Evolutionary conservation across 352 stramenopile species (phyloP).

Genomic region (Pythium diclinum): DNA sequence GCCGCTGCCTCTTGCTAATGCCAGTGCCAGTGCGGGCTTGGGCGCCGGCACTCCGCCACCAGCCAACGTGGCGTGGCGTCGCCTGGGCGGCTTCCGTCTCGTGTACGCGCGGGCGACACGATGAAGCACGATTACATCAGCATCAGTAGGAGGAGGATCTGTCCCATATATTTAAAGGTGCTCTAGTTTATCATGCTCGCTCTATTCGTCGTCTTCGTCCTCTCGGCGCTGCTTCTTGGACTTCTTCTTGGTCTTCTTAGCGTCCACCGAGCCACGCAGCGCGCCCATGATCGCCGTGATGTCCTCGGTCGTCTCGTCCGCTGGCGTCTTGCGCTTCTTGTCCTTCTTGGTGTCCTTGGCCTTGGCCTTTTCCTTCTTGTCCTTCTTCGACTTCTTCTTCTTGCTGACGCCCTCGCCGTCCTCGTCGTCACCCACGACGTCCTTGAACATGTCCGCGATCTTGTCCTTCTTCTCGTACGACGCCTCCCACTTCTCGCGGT

Average conservation of each 20-base stretch:
- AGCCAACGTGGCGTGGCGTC: slow-evolving; percentile 10
- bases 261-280: slow-evolving; percentile 29
- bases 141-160: not conserved
- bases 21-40: not conserved
- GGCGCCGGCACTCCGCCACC: not conserved
- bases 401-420: slow-evolving; percentile 8
- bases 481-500: slow-evolving; percentile 71
- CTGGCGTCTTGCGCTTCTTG: slow-evolving; percentile 31
- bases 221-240: slow-evolving; percentile 33
- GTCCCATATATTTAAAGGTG: slow-evolving; percentile 15
- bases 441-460: slow-evolving; percentile 75
- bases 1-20: not conserved
- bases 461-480: slow-evolving; percentile 80
- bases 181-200: not conserved
- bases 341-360: slow-evolving; percentile 25
- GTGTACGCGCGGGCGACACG: slow-evolving; percentile 12
- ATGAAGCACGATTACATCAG: not conserved
- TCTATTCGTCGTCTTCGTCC: slow-evolving; percentile 5
- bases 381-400: slow-evolving; percentile 14
- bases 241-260: slow-evolving; percentile 35
- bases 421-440: slow-evolving; percentile 47
- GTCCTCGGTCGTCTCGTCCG: slow-evolving; percentile 41
- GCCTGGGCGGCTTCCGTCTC: slow-evolving; percentile 16
- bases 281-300: slow-evolving; percentile 69
- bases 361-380: slow-evolving; percentile 18